A percentile compares a stretch with the other conserved stretches of the same genome.
phyloP scores from a whole-genome alignment of 805 yeast species.

The Starmerella riodocensis region DNA sequence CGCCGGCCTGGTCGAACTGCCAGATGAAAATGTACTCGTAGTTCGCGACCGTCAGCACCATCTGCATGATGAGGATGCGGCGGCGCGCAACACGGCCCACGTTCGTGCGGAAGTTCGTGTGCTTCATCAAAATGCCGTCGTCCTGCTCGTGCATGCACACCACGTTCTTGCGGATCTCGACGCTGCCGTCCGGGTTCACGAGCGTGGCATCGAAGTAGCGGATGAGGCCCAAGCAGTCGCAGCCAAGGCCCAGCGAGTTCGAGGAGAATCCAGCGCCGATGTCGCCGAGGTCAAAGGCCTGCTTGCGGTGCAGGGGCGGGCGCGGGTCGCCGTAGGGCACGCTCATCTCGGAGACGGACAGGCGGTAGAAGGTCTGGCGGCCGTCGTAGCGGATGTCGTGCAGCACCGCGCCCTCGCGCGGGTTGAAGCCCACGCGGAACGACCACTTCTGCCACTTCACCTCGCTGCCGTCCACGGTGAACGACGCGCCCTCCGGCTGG shows the following conservation, averaged over 20 bases:
- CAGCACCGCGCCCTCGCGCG: constrained; percentile 66
- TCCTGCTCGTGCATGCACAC: constrained; percentile 80
- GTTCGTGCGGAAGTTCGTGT: constrained; percentile 61
- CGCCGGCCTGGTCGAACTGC: constrained; percentile 66
- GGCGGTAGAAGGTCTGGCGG: constrained; percentile 60
- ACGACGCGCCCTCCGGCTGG: constrained; percentile 83
- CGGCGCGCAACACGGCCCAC: constrained; percentile 64
- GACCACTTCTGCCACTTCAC: constrained; percentile 78
- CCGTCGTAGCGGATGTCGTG: constrained; percentile 66
- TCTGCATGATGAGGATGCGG: constrained; percentile 66
- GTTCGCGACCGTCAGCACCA: constrained; percentile 74
- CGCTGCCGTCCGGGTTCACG: constrained; percentile 46
- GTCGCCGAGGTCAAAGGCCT: constrained; percentile 76
- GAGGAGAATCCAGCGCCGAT: constrained; percentile 68
- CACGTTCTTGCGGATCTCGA: constrained; percentile 51
- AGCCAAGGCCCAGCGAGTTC: constrained; percentile 55
- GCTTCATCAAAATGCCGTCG: constrained; percentile 64
- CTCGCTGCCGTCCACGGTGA: constrained; percentile 44
- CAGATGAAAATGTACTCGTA: constrained; percentile 65
- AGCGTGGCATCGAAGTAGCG: constrained; percentile 55
- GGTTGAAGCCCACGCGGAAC: constrained; percentile 54
- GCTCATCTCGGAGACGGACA: constrained; percentile 69
- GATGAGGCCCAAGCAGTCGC: constrained; percentile 73
- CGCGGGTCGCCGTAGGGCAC: constrained; percentile 80
- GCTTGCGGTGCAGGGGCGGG: constrained; percentile 72